Evolutionary conservation across 2,329 filamentous ascomycete genomes (phyloP).

Genomic region (Trichoderma aggressivum): DNA sequence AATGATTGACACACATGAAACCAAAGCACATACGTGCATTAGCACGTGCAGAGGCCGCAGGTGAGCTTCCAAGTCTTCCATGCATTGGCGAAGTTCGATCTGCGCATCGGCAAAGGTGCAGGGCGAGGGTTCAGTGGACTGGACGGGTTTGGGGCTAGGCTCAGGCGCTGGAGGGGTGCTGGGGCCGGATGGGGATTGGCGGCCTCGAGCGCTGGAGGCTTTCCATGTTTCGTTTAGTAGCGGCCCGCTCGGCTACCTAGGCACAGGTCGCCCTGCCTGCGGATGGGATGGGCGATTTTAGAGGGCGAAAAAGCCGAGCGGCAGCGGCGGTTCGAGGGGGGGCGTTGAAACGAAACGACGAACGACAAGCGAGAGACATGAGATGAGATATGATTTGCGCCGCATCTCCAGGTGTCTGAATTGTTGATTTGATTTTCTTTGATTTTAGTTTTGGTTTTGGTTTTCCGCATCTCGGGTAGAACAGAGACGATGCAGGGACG

Average conservation of each 20-base stretch:
- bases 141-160: neutral
- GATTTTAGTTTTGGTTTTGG: too few species aligned
- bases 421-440: neutral
- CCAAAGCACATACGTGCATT: neutral
- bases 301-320: neutral
- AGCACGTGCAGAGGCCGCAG: neutral
- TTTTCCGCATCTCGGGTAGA: neutral
- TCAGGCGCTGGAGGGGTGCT: neutral
- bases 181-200: neutral
- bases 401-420: neutral
- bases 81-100: neutral
- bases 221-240: conserved; percentile 1
- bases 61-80: neutral
- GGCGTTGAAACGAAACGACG: conserved; percentile 5
- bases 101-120: neutral
- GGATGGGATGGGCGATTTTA: neutral
- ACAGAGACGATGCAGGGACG: neutral
- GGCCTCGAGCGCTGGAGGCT: neutral
- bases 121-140: neutral
- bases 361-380: neutral
- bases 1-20: neutral
- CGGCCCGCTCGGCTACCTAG: conserved; percentile 13
- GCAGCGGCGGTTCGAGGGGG: neutral
- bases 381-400: neutral
- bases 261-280: neutral